Conservation (phyloP, 2,329 filamentous ascomycete species). For the Microcera coccophila region DNA sequence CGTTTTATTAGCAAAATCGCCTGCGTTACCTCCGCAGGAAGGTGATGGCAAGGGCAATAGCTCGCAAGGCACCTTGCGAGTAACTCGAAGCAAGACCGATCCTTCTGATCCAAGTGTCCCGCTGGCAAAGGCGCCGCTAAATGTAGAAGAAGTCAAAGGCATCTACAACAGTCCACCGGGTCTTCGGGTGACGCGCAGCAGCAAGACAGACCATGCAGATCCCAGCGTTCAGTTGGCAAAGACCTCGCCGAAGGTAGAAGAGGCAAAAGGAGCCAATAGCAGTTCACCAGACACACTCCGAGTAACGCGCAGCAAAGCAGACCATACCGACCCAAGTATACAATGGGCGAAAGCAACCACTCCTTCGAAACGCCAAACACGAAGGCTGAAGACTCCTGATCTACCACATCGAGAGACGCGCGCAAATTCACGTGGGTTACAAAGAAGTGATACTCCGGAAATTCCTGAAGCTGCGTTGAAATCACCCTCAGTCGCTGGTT, state of each 20-base stretch:
- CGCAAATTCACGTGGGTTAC: slow-evolving; percentile 18
- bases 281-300: slow-evolving; percentile 22
- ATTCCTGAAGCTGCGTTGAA: slow-evolving; percentile 14
- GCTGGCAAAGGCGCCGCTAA: slow-evolving; percentile 15
- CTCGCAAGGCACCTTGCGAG: slow-evolving; percentile 21
- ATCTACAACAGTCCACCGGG: slow-evolving; percentile 19
- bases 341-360: slow-evolving; percentile 21
- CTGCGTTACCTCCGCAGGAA: slow-evolving; percentile 9
- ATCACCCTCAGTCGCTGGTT: slow-evolving; percentile 29
- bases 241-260: slow-evolving; percentile 15
- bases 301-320: slow-evolving; percentile 27
- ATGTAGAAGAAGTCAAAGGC: neutral
- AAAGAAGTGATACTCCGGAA: slow-evolving; percentile 20
- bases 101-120: slow-evolving; percentile 23
- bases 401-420: slow-evolving; percentile 21
- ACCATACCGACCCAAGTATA: slow-evolving; percentile 26
- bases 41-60: slow-evolving; percentile 16
- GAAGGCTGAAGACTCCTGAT: slow-evolving; percentile 22
- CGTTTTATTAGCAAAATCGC: slow-evolving; percentile 25
- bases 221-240: slow-evolving; percentile 23
- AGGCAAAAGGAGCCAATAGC: slow-evolving; percentile 9
- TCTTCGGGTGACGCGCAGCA: slow-evolving; percentile 28
- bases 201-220: slow-evolving; percentile 20
- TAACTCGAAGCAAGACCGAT: slow-evolving; percentile 27
- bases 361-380: slow-evolving; percentile 19